Evolutionary conservation across 345 rosid species (phyloP), one percentile per base, ranked within the genome.

Genomic region (Carallia pectinifolia): DNA sequence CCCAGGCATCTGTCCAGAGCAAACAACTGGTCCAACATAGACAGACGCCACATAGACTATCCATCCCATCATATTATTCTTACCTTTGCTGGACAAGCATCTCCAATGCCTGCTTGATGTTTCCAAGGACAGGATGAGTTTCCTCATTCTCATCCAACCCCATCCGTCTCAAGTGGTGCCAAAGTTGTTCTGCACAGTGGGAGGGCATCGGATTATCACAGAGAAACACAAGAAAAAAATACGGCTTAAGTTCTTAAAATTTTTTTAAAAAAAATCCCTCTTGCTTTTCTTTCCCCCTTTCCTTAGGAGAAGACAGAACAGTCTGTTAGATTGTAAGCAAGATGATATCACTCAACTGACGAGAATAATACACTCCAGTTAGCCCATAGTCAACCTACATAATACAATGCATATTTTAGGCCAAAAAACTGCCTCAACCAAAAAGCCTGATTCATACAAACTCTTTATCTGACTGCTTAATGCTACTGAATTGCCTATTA

Each of bases 81-180:
- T 54, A 90, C 98, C 97, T 92, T 84, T 90, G 97, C 77, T 87
- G 93, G 67, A 92, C 96, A 70, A 90, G 82, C 0, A 81, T 79
- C 84, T 95, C 96, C 69, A 95, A 27, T 23, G 87, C 80, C 79
- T 89, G 91, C 84, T 92, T 95, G 66, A 81, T 76, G 79, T 82
- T 87, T 30, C 98, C 99, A 61, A 90, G 84, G 62, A 83, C 85
- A 1, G 88, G 86, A 77, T 89, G 89, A 80, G 68, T 86, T 80
- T 81, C 92, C 78, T 88, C 89, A 64, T 23, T 79, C 72, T 88
- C 96, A 55, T 67, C 74, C 78, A 92, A 72, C 55, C 96, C 94
- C 88, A 90, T 68, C 52, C 86, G 83, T 76, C 63, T 86, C 82
- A 95, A 79, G 67, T 92, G 93, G 80, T 83, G 86, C 98, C 99